A percentile compares a stretch with the other conserved stretches of the same genome.
These are phyloP conservation scores for Iodosphaeria phyllophila DNA, from an alignment of 2,329 filamentous ascomycete genomes.

Conservation along the genomic window DNA sequence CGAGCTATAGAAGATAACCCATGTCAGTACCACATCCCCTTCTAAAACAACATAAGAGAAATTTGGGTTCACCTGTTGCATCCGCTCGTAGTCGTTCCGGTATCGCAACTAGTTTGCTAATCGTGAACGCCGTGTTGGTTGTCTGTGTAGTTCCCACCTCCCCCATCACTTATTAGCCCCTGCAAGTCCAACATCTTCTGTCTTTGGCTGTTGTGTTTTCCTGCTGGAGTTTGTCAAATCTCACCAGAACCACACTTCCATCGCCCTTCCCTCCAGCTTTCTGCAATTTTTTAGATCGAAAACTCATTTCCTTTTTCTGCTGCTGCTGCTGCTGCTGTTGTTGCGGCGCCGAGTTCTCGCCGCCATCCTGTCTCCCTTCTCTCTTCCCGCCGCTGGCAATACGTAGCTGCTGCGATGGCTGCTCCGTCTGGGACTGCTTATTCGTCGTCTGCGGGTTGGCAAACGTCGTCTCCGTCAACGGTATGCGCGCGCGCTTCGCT, in stretches of 20 bases:
- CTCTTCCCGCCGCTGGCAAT: too few species aligned
- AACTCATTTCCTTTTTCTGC: constrained; percentile 33
- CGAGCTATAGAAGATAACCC: constrained; percentile 23
- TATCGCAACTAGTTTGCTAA: constrained; percentile 67
- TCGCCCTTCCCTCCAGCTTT: constrained; percentile 49
- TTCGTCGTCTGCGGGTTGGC: constrained; percentile 29
- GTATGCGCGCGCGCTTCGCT: constrained; percentile 42
- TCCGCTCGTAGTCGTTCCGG: constrained; percentile 58
- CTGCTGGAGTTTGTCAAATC: constrained; percentile 9
- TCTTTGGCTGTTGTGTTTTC: constrained; percentile 1
- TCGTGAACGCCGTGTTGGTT: constrained; percentile 67
- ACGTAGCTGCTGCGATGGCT: constrained; percentile 24
- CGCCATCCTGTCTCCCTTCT: constrained; percentile 25
- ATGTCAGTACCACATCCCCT: neutral
- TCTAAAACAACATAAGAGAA: too few species aligned
- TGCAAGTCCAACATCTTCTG: constrained; percentile 1
- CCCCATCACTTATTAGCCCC: constrained; percentile 8
- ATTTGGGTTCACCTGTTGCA: constrained; percentile 35
- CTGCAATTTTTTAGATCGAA: constrained; percentile 43
- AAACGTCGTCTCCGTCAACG: constrained; percentile 37
- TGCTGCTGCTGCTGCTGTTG: too few species aligned
- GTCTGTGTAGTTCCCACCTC: constrained; percentile 43
- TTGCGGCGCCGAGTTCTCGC: constrained; percentile 22
- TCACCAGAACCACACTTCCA: constrained; percentile 45
- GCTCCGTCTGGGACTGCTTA: constrained; percentile 35